Conservation (phyloP, 768 basidiomycete genomes). For the Calvatia gigantea region DNA sequence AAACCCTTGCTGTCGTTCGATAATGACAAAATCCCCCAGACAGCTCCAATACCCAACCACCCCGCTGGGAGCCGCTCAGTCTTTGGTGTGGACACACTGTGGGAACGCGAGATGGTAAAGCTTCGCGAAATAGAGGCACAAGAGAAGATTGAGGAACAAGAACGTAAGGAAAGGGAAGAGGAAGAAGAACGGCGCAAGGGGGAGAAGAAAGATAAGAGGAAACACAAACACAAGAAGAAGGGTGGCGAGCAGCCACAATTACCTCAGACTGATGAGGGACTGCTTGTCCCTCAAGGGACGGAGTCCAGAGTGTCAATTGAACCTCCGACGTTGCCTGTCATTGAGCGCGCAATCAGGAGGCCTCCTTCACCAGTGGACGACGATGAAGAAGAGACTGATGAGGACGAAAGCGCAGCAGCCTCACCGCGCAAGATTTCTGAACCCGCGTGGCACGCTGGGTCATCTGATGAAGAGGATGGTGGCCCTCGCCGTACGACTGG, state of each 20-base stretch:
- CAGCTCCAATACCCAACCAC: conserved; percentile 21
- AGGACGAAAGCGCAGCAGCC: conserved; percentile 17
- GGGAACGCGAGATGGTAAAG: conserved; percentile 86
- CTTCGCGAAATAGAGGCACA: conserved; percentile 70
- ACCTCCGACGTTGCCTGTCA: conserved; percentile 45
- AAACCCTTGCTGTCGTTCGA: conserved; percentile 68
- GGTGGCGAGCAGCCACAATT: conserved; percentile 13
- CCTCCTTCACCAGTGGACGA: conserved; percentile 37
- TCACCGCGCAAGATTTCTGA: conserved; percentile 14
- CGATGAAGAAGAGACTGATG: conserved; percentile 46
- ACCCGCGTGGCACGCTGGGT: conserved; percentile 44
- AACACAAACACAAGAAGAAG: conserved; percentile 36
- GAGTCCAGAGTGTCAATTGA: conserved; percentile 30
- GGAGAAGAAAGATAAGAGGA: conserved; percentile 46
- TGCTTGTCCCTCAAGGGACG: conserved; percentile 13
- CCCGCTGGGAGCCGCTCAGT: conserved; percentile 63
- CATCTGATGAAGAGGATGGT: conserved; percentile 64
- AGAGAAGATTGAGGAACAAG: conserved; percentile 60
- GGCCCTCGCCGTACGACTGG: conserved; percentile 57
- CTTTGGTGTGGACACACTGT: conserved; percentile 90
- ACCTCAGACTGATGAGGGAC: background rate
- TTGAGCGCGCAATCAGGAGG: conserved; percentile 34
- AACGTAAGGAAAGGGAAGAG: conserved; percentile 40
- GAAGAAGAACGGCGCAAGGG: conserved; percentile 42
- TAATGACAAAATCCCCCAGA: conserved; percentile 37